Evolutionary conservation across 2,329 filamentous ascomycete genomes (phyloP).

Genomic region (Myriosclerotinia duriaeana): DNA sequence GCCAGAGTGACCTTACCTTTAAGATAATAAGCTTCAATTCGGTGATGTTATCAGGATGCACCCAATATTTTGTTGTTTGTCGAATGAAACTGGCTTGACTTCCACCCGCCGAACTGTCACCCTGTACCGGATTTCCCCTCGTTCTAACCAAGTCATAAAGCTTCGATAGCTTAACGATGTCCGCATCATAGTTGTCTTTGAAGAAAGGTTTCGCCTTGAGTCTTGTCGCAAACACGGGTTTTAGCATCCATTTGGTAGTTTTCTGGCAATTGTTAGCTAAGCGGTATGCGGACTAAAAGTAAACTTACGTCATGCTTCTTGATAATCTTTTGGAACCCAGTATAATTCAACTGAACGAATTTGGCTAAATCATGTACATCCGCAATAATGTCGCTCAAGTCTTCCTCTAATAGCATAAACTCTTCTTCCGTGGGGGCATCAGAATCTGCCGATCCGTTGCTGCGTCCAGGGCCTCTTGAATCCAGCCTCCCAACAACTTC

Average conservation of each 20-base stretch:
- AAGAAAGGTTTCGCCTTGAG: conserved; percentile 97
- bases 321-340: conserved; percentile 99
- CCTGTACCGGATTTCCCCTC: conserved; percentile 85
- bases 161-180: conserved; percentile 90
- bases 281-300: neutral
- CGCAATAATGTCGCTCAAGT: conserved; percentile 95
- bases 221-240: conserved; percentile 91
- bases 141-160: conserved; percentile 94
- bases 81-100: conserved; percentile 93
- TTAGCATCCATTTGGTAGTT: conserved; percentile 89
- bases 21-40: conserved; percentile 97
- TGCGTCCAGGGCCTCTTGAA: conserved; percentile 52
- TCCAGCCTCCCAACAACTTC: conserved; percentile 79
- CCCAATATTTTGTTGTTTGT: conserved; percentile 99
- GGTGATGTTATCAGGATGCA: conserved; percentile 96
- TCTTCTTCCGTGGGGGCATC: conserved; percentile 79
- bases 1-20: conserved; percentile 53
- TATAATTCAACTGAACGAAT: conserved; percentile 98
- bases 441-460: conserved; percentile 36
- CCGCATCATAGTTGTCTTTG: conserved; percentile 97
- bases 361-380: conserved; percentile 98
- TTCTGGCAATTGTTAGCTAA: conserved; percentile 57
- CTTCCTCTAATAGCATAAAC: conserved; percentile 89
- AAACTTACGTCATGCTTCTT: conserved; percentile 92
- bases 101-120: conserved; percentile 87